Evolutionary conservation across 306 rosid species (phyloP).

Genomic region (Acacia crassicarpa): DNA sequence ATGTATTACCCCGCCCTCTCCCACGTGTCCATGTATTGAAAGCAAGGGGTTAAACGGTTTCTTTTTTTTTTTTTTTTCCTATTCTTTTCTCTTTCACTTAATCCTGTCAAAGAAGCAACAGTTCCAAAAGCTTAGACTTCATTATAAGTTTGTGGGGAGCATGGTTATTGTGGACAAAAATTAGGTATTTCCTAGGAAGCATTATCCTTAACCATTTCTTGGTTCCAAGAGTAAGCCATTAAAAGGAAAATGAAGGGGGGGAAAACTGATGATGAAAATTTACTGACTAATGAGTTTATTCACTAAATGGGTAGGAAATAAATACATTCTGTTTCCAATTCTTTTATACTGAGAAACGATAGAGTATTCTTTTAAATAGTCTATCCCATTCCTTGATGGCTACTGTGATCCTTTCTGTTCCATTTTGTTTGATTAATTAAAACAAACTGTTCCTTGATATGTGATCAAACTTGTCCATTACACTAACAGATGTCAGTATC

Average conservation of each 20-base stretch:
- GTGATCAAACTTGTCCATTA: neutral
- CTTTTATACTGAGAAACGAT: too few species aligned
- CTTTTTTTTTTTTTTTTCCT: neutral
- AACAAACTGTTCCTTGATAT: neutral
- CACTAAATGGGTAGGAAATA: neutral
- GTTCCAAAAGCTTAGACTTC: neutral
- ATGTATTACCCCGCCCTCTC: neutral
- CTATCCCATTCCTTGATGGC: neutral
- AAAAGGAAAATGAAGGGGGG: neutral
- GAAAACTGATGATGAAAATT: neutral
- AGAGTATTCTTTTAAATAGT: too few species aligned
- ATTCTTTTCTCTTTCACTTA: neutral
- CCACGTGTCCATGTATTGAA: neutral
- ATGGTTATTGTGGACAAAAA: neutral
- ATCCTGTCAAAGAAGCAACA: neutral
- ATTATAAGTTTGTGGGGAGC: neutral
- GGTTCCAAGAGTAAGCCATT: neutral
- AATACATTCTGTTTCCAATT: too few species aligned
- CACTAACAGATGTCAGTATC: neutral
- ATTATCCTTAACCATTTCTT: neutral
- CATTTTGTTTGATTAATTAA: neutral
- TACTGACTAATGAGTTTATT: neutral
- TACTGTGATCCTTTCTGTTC: neutral
- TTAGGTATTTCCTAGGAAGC: neutral
- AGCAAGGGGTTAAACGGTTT: neutral